Percentiles rank a stretch among this genome's conserved stretches.
phyloP scores from a whole-genome alignment of 1,284 basidiomycete species.

The Trichosporon sp. region DNA sequence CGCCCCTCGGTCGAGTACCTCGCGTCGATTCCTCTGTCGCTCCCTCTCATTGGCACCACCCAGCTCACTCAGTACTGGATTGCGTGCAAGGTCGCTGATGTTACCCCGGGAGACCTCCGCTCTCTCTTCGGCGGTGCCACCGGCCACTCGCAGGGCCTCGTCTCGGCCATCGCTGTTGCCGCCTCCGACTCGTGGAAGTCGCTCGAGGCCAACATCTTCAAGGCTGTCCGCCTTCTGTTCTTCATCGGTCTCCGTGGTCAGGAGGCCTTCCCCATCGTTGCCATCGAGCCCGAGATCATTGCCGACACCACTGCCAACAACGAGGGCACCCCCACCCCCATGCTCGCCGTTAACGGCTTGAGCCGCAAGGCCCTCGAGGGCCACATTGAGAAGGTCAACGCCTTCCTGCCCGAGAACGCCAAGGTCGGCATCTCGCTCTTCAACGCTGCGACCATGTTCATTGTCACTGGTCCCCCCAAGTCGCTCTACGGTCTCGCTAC shows the following conservation, averaged over 20 bases:
- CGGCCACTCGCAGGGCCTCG: constrained; percentile 93
- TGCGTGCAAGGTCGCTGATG: constrained; percentile 64
- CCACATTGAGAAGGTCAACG: constrained; percentile 83
- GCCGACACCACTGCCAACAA: constrained; percentile 84
- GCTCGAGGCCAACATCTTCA: constrained; percentile 68
- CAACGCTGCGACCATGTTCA: constrained; percentile 86
- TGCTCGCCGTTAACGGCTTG: constrained; percentile 86
- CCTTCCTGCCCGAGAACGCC: constrained; percentile 70
- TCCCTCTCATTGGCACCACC: constrained; percentile 91
- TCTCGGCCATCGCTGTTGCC: constrained; percentile 82
- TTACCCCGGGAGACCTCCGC: constrained; percentile 75
- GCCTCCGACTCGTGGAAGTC: constrained; percentile 70
- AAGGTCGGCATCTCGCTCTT: constrained; percentile 79
- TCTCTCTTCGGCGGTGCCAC: constrained; percentile 75
- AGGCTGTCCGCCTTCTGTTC: constrained; percentile 87
- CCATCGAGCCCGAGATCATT: constrained; percentile 81
- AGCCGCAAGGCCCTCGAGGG: constrained; percentile 68
- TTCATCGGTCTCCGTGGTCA: constrained; percentile 89
- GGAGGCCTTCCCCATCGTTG: constrained; percentile 87
- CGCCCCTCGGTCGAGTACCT: constrained; percentile 82
- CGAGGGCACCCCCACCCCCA: constrained; percentile 87
- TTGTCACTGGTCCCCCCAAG: constrained; percentile 86
- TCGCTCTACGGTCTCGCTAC: constrained; percentile 92
- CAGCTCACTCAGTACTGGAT: constrained; percentile 91
- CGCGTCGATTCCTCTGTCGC: constrained; percentile 88